Conservation (phyloP, 306 rosid genomes). For the Dicorynia guianensis region DNA sequence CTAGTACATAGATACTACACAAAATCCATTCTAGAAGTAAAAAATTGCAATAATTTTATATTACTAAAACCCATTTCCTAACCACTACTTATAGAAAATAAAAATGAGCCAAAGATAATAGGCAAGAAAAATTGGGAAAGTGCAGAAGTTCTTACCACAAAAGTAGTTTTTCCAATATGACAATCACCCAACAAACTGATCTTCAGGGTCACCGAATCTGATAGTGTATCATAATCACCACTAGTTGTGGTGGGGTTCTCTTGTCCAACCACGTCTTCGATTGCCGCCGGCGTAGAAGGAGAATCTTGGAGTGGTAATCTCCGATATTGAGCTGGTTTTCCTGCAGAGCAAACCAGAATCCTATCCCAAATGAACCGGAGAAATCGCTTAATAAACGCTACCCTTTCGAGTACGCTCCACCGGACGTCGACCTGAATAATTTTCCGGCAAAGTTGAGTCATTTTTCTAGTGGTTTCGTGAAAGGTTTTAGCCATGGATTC, state of each 20-base stretch:
- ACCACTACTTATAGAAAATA: no score
- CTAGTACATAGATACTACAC: neutral
- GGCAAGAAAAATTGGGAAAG: neutral
- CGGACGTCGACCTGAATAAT: constrained; percentile 61
- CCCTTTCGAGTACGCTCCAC: constrained; percentile 60
- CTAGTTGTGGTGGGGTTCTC: constrained; percentile 32
- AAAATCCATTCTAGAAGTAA: neutral
- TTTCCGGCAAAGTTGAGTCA: constrained; percentile 72
- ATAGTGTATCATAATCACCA: constrained; percentile 60
- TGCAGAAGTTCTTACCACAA: constrained; percentile 53
- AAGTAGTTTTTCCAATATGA: constrained; percentile 93
- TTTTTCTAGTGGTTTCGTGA: constrained; percentile 52
- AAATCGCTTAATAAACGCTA: constrained; percentile 67
- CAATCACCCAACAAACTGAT: constrained; percentile 93
- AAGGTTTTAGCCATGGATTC: constrained; percentile 48
- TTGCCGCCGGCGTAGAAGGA: constrained; percentile 13
- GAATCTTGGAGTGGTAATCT: constrained; percentile 47
- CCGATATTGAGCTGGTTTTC: constrained; percentile 53
- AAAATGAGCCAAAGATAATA: no score
- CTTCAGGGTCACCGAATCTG: constrained; percentile 84
- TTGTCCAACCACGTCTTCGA: constrained; percentile 1
- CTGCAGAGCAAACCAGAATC: constrained; percentile 69
- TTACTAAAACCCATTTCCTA: no score
- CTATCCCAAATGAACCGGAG: constrained; percentile 79
- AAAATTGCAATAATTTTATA: neutral